A percentile compares a stretch with the other conserved stretches of the same genome.
phyloP scores from a whole-genome alignment of 2,329 filamentous ascomycete species.

The Fusarium setosum region DNA sequence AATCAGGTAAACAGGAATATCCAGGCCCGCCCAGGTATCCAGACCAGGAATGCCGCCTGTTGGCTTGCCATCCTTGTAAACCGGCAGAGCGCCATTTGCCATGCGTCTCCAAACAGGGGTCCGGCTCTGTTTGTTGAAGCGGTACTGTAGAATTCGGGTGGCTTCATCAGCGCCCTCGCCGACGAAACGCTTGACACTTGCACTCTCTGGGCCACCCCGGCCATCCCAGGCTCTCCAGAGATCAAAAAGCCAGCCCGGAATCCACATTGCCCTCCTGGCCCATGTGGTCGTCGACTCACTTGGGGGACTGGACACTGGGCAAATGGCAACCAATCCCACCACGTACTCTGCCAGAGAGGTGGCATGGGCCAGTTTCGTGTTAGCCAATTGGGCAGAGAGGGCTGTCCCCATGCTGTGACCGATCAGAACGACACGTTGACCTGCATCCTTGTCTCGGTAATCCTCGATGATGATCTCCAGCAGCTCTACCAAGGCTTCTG shows the following conservation, averaged over 20 bases:
- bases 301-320: constrained; percentile 76
- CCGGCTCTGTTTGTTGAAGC: constrained; percentile 84
- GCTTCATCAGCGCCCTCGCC: constrained; percentile 74
- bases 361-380: constrained; percentile 53
- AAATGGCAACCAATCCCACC: constrained; percentile 83
- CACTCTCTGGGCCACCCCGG: constrained; percentile 80
- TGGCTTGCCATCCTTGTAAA: constrained; percentile 63
- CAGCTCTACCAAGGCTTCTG: constrained; percentile 79
- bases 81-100: constrained; percentile 77
- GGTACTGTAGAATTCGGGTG: constrained; percentile 74
- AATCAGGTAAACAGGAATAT: constrained; percentile 81
- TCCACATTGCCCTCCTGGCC: constrained; percentile 68
- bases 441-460: constrained; percentile 72
- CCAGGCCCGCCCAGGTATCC: constrained; percentile 77
- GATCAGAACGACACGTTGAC: constrained; percentile 82
- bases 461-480: constrained; percentile 79
- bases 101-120: constrained; percentile 87
- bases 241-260: constrained; percentile 80
- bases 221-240: constrained; percentile 83
- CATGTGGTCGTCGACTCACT: constrained; percentile 57
- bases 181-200: constrained; percentile 83
- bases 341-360: constrained; percentile 71
- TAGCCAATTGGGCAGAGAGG: constrained; percentile 77
- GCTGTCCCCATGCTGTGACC: constrained; percentile 93
- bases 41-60: constrained; percentile 75